These are phyloP conservation scores for Hypoxylon subgilvum DNA, from an alignment of 495 filamentous ascomycete species.

Conservation along the genomic window DNA sequence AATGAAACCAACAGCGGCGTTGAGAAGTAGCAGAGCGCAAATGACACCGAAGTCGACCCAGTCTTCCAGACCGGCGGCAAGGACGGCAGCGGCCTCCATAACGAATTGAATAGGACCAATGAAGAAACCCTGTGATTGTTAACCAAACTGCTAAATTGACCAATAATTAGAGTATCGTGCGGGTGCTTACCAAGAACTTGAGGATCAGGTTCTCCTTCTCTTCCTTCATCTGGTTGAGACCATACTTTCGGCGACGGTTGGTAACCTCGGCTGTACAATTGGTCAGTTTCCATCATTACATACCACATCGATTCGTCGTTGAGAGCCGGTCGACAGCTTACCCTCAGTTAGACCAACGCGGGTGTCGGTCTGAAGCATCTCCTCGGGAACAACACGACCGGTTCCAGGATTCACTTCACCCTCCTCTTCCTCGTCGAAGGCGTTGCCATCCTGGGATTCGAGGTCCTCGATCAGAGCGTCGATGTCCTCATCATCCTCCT, in stretches of 20 bases:
- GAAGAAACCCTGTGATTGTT: constrained; percentile 65
- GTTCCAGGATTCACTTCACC: constrained; percentile 56
- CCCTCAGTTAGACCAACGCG: constrained; percentile 69
- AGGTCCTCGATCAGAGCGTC: constrained; percentile 84
- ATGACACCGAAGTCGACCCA: constrained; percentile 86
- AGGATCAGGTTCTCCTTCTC: constrained; percentile 83
- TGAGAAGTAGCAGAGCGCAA: constrained; percentile 74
- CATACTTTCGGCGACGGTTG: constrained; percentile 75
- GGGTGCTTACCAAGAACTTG: constrained; percentile 68
- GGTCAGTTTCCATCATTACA: constrained; percentile 9
- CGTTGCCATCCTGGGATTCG: constrained; percentile 73
- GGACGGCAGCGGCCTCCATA: constrained; percentile 82
- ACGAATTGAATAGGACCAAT: constrained; percentile 91
- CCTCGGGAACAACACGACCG: constrained; percentile 64
- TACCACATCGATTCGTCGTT: background rate
- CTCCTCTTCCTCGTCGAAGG: constrained; percentile 63
- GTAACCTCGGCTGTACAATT: constrained; percentile 61
- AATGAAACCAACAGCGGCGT: constrained; percentile 83
- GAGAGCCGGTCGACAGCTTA: constrained; percentile 8
- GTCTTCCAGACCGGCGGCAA: constrained; percentile 80
- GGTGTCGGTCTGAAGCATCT: constrained; percentile 73
- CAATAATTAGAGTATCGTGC: background rate
- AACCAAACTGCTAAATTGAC: background rate
- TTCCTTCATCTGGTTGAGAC: constrained; percentile 87
- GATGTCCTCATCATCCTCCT: constrained; percentile 75